Evolutionary conservation across 1,139 yeast species (phyloP).

Genomic region (Pichia sp.): DNA sequence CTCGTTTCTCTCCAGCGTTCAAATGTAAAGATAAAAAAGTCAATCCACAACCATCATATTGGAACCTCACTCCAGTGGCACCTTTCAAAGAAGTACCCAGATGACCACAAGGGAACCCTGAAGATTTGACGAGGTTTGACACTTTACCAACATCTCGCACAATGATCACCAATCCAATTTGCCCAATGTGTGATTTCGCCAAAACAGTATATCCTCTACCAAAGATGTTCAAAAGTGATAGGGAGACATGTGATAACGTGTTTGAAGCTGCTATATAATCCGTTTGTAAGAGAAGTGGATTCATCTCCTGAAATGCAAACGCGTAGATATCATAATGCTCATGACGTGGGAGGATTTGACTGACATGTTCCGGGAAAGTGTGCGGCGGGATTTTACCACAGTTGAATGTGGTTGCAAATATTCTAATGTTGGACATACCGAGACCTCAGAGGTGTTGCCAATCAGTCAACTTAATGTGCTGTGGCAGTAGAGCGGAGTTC

Average conservation of each 20-base stretch:
- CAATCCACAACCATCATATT: constrained; percentile 31
- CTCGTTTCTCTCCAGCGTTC: constrained; percentile 66
- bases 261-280: too few relatives aligned
- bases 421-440: constrained; percentile 10
- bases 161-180: constrained; percentile 54
- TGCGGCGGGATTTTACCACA: constrained; percentile 24
- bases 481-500: too few relatives aligned
- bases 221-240: too few relatives aligned
- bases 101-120: constrained; percentile 48
- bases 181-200: too few relatives aligned
- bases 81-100: constrained; percentile 66
- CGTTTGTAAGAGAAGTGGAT: too few relatives aligned
- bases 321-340: too few relatives aligned
- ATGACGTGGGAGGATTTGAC: too few relatives aligned
- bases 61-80: constrained; percentile 54
- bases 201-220: too few relatives aligned
- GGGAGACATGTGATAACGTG: too few relatives aligned
- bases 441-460: too few relatives aligned
- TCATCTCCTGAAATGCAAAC: constrained; percentile 70
- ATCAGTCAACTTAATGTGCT: too few relatives aligned
- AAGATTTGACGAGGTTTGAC: constrained; percentile 18
- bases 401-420: constrained; percentile 33
- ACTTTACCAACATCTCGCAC: constrained; percentile 33
- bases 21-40: constrained; percentile 69
- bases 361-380: too few relatives aligned